Percentiles rank a stretch among this genome's conserved stretches.
Evolutionary conservation across 78 protist species (phyloP).

Genomic region (Capsaspora owczarzaki): DNA sequence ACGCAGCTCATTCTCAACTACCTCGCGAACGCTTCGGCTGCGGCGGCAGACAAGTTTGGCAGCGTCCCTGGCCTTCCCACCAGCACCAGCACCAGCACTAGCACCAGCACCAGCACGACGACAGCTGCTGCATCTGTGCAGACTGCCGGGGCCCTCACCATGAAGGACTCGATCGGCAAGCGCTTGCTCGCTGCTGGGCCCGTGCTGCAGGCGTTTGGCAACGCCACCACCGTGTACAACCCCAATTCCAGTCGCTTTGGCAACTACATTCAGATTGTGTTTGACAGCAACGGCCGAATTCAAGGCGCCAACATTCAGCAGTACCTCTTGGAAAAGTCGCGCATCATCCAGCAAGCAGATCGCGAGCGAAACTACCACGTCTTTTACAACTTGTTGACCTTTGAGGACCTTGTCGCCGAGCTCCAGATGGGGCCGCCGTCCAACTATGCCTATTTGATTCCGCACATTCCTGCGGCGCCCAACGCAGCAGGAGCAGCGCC

Average conservation of each 20-base stretch:
- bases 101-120: too few relatives aligned
- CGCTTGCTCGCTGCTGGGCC: constrained; percentile 48
- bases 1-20: constrained; percentile 20
- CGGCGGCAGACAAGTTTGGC: background rate
- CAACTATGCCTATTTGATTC: constrained; percentile 36
- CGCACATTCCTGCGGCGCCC: too few relatives aligned
- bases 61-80: too few relatives aligned
- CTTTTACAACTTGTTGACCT: constrained; percentile 47
- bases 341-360: constrained; percentile 28
- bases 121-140: too few relatives aligned
- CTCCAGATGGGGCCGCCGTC: background rate
- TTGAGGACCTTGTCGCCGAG: background rate
- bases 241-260: constrained; percentile 48
- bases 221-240: constrained; percentile 20
- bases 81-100: too few relatives aligned
- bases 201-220: constrained; percentile 68
- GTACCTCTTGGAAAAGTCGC: constrained; percentile 13
- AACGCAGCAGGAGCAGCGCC: too few relatives aligned
- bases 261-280: constrained; percentile 42
- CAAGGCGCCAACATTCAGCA: constrained; percentile 17
- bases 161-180: constrained; percentile 14
- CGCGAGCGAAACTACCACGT: constrained; percentile 62
- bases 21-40: background rate
- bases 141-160: too few relatives aligned
- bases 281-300: background rate